phyloP scores from a whole-genome alignment of 345 rosid genomes.

The Acer negundo region DNA sequence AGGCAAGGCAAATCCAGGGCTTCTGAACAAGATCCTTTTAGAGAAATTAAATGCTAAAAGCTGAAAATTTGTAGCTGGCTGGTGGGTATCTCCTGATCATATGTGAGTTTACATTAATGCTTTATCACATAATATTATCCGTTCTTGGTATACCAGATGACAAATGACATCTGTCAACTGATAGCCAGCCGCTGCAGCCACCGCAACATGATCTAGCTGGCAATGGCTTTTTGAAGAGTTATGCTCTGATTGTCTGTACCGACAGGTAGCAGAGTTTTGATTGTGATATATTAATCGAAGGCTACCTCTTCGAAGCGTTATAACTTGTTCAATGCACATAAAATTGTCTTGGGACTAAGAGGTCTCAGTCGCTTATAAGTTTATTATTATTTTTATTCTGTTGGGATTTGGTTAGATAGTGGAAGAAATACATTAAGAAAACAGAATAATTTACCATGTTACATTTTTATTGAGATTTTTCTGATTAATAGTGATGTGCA shows the following conservation, averaged over 20 bases:
- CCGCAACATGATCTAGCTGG: background rate
- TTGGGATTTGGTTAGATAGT: background rate
- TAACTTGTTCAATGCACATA: background rate
- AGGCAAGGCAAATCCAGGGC: conserved; percentile 89
- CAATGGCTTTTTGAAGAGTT: background rate
- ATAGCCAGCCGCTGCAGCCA: background rate
- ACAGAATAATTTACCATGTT: background rate
- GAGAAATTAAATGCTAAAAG: conserved; percentile 66
- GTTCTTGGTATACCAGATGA: background rate
- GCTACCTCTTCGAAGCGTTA: background rate
- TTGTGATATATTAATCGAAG: background rate
- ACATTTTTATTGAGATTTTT: background rate
- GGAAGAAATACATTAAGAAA: background rate
- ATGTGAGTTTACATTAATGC: background rate
- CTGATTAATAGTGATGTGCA: background rate
- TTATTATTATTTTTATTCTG: background rate
- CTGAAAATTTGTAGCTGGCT: conserved; percentile 27
- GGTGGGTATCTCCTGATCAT: background rate
- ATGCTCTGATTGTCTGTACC: background rate
- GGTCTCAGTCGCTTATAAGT: background rate
- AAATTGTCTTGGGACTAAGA: background rate
- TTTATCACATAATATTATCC: background rate
- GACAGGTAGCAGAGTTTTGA: conserved; percentile 1
- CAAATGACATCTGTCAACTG: background rate
- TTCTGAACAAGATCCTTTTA: conserved; percentile 76